Base-by-base conservation (phyloP, 805 yeast species). In the Metschnikowia corniflorae region DNA sequence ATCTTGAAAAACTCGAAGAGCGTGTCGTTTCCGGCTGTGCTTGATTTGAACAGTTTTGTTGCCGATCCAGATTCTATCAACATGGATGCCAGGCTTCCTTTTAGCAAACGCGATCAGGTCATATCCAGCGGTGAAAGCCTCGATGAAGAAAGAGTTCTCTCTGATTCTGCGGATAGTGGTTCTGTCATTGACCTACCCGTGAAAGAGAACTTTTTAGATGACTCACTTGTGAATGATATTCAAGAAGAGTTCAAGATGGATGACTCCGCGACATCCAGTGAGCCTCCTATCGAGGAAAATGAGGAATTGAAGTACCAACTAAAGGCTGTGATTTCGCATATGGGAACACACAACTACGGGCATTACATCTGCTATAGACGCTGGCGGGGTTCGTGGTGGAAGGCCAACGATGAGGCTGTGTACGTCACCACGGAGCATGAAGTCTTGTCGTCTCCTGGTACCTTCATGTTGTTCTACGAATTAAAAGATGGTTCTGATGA, bases 281-380 rank as follows among this genome's bases (percentile, higher is more conserved):
- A 10, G 10, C 19, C n/a, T 14, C 12, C 16, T 6, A n/a, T 12
- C 3, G 17, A 29, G 9, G 12, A 8, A 9, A 30, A 35, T 14
- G 28, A 31, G 9, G 30, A 37, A 15, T 23, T 33, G 13, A 40
- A 71, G 3, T 91, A 91, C 58, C 71, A 78, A 26, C 70, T 91
- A 43, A 85, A 85, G 54, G 86, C 96, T 1, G 93, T 86, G 1
- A 85, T 91, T 29, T 80, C 91, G 1, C 98, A 91, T 60, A 89
- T 82, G 57, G 98, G 98, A 32, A 84, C 96, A 1, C 97, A 93
- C 51, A 88, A 91, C 51, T 93, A 87, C 57, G 98, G 98, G n/a
- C 98, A 91, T 60, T 91, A 91, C 56, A 85, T 91, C 43, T 87
- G 94, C 27, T 91, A 76, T 63, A 77, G 97, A 53, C 82, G 78